Conservation (phyloP, 176 grass and related monocot genomes). For the Cenchrus purpureus region DNA sequence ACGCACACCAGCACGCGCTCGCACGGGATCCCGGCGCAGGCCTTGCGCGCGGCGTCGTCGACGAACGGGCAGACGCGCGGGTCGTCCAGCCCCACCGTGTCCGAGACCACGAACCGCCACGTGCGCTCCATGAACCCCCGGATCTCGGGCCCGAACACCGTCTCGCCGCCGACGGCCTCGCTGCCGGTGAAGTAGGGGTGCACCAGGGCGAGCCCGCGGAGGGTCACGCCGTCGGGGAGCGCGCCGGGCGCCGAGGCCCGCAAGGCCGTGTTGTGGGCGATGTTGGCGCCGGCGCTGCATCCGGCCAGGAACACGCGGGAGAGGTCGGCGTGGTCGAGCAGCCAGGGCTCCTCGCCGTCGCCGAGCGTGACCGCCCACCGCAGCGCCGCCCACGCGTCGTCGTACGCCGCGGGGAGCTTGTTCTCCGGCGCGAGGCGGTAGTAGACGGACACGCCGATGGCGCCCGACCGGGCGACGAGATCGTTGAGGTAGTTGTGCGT, state of each 20-base stretch:
- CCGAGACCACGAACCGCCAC: constrained; percentile 59
- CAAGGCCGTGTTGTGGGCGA: constrained; percentile 66
- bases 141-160: constrained; percentile 37
- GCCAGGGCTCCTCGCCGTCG: constrained; percentile 55
- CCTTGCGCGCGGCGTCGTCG: constrained; percentile 49
- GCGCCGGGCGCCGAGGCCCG: constrained; percentile 42
- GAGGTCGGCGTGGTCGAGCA: constrained; percentile 69
- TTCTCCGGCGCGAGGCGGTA: constrained; percentile 88
- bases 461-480: constrained; percentile 53
- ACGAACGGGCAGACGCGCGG: constrained; percentile 60
- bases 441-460: constrained; percentile 71
- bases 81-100: constrained; percentile 55
- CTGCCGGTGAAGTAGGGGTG: constrained; percentile 68
- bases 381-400: constrained; percentile 67
- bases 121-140: constrained; percentile 47
- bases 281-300: constrained; percentile 76
- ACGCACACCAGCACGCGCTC: constrained; percentile 60
- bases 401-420: constrained; percentile 69
- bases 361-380: constrained; percentile 53
- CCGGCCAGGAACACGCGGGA: constrained; percentile 62
- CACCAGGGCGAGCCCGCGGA: constrained; percentile 52
- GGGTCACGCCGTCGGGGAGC: constrained; percentile 40
- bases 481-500: constrained; percentile 79
- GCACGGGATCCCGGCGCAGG: constrained; percentile 44
- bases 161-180: constrained; percentile 48